Percentiles rank a stretch among this genome's conserved stretches.
phyloP scores from a whole-genome alignment of 805 yeast species.

The Saccharomycopsis javanensis region DNA sequence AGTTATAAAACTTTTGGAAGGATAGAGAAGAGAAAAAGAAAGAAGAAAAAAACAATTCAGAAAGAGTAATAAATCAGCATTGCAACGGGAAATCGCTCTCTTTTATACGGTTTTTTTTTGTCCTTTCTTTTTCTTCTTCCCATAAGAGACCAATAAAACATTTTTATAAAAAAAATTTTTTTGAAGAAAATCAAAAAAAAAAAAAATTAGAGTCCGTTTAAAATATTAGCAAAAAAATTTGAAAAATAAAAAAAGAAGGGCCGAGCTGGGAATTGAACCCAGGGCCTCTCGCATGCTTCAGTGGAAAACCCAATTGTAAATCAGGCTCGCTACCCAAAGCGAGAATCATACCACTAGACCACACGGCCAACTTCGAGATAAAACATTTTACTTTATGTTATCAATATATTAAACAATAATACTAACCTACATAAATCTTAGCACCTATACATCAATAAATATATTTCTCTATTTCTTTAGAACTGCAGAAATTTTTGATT shows the following conservation, averaged over 20 bases:
- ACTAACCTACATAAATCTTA: too few species aligned
- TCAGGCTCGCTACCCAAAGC: conserved; percentile 34
- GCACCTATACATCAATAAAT: too few species aligned
- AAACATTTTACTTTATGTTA: too few species aligned
- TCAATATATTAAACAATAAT: too few species aligned
- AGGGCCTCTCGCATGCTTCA: conserved; percentile 19
- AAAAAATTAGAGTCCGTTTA: neutral
- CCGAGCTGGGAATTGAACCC: conserved; percentile 21
- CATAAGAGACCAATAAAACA: neutral
- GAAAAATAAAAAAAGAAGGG: conserved; percentile 15
- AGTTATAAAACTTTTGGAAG: conserved; percentile 3
- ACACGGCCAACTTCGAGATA: conserved; percentile 28
- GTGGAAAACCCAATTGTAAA: neutral
- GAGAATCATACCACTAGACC: conserved; percentile 52
- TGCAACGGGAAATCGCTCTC: neutral
- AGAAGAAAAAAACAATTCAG: neutral
- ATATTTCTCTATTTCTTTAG: too few species aligned
- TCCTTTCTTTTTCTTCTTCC: neutral
- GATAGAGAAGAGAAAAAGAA: neutral
- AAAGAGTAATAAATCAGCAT: neutral
- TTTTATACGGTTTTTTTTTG: neutral
- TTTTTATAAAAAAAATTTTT: neutral
- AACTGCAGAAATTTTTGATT: too few species aligned
- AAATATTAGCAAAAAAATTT: neutral
- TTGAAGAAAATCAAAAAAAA: neutral